A percentile compares a stretch with the other conserved stretches of the same genome.
Evolutionary conservation across 192 early-diverging fungal species (phyloP).

Genomic region (Physocladia obscura): DNA sequence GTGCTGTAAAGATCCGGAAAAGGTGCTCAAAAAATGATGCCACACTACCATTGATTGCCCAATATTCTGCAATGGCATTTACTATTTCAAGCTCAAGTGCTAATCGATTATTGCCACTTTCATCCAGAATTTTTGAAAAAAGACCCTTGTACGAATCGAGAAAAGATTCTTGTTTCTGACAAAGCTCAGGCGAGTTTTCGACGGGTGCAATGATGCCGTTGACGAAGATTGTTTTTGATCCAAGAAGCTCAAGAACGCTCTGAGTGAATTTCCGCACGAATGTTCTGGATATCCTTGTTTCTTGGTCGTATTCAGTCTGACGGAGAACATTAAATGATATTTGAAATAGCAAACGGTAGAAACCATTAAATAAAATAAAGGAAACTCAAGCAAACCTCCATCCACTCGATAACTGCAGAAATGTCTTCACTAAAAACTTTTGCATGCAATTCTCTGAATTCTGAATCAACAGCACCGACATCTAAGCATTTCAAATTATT

Average conservation of each 20-base stretch:
- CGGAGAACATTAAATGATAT: neutral
- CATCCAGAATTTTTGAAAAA: conserved; percentile 5
- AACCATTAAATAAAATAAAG: neutral
- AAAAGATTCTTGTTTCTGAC: conserved; percentile 28
- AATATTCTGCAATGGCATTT: conserved; percentile 27
- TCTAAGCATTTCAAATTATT: conserved; percentile 16
- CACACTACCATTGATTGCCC: conserved; percentile 15
- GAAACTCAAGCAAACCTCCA: conserved; percentile 2
- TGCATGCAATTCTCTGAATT: neutral
- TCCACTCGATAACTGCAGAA: neutral
- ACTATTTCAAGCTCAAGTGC: conserved; percentile 27
- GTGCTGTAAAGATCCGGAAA: conserved; percentile 40
- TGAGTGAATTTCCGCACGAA: conserved; percentile 26
- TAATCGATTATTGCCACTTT: neutral
- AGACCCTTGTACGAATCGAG: conserved; percentile 20
- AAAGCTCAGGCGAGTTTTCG: conserved; percentile 22
- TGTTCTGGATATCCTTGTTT: neutral
- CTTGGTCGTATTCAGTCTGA: conserved; percentile 1
- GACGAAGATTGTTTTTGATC: conserved; percentile 25
- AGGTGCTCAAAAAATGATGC: conserved; percentile 41
- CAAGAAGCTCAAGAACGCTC: conserved; percentile 18
- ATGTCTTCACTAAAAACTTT: neutral
- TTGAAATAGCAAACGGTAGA: too few species aligned
- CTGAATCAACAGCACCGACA: neutral
- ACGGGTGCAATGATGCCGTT: conserved; percentile 27